phyloP scores from a whole-genome alignment of 2,329 filamentous ascomycete species.

The Xenoacremonium recifei region DNA sequence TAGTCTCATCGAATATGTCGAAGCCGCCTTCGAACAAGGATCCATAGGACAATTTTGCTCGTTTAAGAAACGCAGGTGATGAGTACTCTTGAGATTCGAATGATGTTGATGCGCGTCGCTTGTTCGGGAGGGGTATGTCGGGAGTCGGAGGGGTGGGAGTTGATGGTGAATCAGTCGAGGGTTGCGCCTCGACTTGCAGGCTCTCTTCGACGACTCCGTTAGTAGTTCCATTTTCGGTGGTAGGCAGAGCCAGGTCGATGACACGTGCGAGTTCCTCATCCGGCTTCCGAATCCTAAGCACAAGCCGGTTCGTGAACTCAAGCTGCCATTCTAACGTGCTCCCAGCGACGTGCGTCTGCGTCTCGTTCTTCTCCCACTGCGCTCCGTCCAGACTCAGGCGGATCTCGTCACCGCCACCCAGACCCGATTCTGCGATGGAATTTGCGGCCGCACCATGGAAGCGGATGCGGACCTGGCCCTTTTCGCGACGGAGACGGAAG shows the following conservation, averaged over 20 bases:
- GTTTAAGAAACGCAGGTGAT: conserved; percentile 79
- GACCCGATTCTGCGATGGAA: conserved; percentile 61
- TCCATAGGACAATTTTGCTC: conserved; percentile 67
- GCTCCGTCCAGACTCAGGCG: conserved; percentile 67
- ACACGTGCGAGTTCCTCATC: conserved; percentile 46
- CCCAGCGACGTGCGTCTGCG: conserved; percentile 46
- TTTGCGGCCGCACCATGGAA: conserved; percentile 71
- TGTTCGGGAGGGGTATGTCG: conserved; percentile 24
- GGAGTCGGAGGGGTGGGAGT: conserved; percentile 17
- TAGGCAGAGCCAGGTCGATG: conserved; percentile 49
- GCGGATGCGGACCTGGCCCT: conserved; percentile 77
- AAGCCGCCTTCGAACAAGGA: conserved; percentile 62
- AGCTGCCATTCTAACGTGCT: conserved; percentile 59
- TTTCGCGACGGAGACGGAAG: conserved; percentile 71
- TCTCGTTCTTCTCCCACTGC: conserved; percentile 58
- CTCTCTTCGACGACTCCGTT: conserved; percentile 14
- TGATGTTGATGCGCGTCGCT: conserved; percentile 33
- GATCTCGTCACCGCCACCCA: conserved; percentile 79
- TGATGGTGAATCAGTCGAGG: conserved; percentile 11
- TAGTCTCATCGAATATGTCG: conserved; percentile 69
- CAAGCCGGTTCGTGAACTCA: conserved; percentile 50
- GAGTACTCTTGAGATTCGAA: conserved; percentile 56
- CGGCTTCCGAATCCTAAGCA: conserved; percentile 40
- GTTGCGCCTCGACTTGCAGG: conserved; percentile 4
- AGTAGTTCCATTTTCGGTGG: conserved; percentile 14